Evolutionary conservation across 257 asterid species (phyloP).

Genomic region (Ilex asprella): DNA sequence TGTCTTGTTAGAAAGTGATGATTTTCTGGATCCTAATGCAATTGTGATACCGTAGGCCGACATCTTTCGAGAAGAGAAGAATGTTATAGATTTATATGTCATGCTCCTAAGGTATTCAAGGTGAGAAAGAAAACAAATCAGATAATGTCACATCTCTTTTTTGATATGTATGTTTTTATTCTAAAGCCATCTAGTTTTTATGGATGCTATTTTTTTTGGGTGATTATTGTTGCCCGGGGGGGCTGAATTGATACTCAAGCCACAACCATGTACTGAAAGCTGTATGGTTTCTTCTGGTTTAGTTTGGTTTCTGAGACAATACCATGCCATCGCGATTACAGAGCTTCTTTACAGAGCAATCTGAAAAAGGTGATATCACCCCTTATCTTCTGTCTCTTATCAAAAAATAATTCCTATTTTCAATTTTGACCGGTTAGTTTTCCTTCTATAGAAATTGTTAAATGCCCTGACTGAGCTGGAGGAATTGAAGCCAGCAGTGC

Average conservation of each 20-base stretch:
- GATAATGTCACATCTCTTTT: neutral
- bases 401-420: neutral
- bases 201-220: neutral
- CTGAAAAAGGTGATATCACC: conserved; percentile 43
- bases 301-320: conserved; percentile 96
- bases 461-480: conserved; percentile 79
- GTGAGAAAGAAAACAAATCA: conserved; percentile 50
- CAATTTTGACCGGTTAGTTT: conserved; percentile 5
- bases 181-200: neutral
- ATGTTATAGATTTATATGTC: conserved; percentile 74
- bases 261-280: conserved; percentile 15
- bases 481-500: conserved; percentile 72
- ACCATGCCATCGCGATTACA: conserved; percentile 84
- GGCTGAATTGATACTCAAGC: conserved; percentile 11
- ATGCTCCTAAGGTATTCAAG: conserved; percentile 94
- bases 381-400: conserved; percentile 11
- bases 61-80: conserved; percentile 79
- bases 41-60: conserved; percentile 54
- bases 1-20: conserved; percentile 10
- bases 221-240: conserved; percentile 8
- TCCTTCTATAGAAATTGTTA: conserved; percentile 44
- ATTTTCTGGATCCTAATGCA: conserved; percentile 14
- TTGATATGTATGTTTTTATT: neutral
- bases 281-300: conserved; percentile 28
- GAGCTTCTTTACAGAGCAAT: conserved; percentile 46